Conservation (phyloP, 2,329 filamentous ascomycete species). For the Aureobasidium sp. region DNA sequence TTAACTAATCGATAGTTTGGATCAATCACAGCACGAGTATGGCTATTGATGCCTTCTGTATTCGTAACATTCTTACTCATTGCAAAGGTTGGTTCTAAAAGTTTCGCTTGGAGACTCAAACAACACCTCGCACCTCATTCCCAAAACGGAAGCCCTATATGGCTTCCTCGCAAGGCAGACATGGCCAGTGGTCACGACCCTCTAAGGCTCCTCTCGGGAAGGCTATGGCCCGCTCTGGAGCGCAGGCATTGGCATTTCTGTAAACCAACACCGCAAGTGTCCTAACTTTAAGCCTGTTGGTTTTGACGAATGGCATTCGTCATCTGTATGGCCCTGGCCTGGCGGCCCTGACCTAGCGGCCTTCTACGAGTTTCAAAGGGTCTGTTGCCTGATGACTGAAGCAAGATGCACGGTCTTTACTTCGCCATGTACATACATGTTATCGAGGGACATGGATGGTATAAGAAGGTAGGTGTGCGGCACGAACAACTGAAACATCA, state of each 20-base stretch:
- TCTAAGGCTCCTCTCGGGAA: neutral
- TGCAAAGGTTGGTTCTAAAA: neutral
- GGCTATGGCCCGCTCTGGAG: slow-evolving; percentile 3
- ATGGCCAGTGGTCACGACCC: neutral
- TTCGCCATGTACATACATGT: neutral
- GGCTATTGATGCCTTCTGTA: neutral
- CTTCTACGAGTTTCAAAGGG: neutral
- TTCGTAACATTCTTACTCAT: neutral
- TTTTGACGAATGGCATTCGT: slow-evolving; percentile 4
- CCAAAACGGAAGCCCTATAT: neutral
- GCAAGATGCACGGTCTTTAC: slow-evolving; percentile 9
- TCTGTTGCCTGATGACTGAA: slow-evolving; percentile 12
- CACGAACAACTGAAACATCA: slow-evolving; percentile 2
- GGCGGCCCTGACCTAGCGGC: slow-evolving; percentile 7
- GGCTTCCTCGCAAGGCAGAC: slow-evolving; percentile 2
- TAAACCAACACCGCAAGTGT: slow-evolving; percentile 12
- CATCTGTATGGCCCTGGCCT: slow-evolving; percentile 1
- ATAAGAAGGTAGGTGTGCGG: slow-evolving; percentile 9
- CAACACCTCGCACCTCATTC: slow-evolving; percentile 4
- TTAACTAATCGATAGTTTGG: neutral
- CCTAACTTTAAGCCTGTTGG: slow-evolving; percentile 12
- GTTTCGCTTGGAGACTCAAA: neutral
- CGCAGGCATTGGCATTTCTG: slow-evolving; percentile 4
- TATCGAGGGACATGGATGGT: neutral
- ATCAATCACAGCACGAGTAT: neutral